Percentiles rank a stretch among this genome's conserved stretches.
Conservation (phyloP, 2,329 filamentous ascomycete species). For the Nannizziopsis barbatae region DNA sequence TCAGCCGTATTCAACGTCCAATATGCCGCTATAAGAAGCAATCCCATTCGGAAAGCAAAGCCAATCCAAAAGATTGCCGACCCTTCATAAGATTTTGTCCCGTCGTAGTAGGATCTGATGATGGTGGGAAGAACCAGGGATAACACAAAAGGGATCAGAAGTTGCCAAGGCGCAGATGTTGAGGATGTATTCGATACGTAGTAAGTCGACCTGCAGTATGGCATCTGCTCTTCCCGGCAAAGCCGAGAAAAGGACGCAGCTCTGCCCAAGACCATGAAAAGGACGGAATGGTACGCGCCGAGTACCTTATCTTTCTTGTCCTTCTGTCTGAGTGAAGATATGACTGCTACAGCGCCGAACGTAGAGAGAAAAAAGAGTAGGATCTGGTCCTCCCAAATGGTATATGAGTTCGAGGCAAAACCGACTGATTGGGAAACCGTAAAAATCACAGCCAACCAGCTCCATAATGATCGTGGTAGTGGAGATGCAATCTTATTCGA, state of each 20-base stretch:
- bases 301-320: constrained; percentile 57
- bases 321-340: constrained; percentile 64
- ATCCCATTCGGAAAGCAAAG: constrained; percentile 61
- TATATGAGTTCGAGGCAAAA: constrained; percentile 96
- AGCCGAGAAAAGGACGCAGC: constrained; percentile 78
- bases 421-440: constrained; percentile 81
- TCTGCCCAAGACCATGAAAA: constrained; percentile 70
- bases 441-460: constrained; percentile 72
- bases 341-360: constrained; percentile 64
- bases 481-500: constrained; percentile 37
- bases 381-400: constrained; percentile 96
- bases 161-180: constrained; percentile 83
- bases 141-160: constrained; percentile 65
- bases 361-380: constrained; percentile 82
- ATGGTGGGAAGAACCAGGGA: constrained; percentile 61
- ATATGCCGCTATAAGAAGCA: constrained; percentile 66
- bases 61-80: constrained; percentile 77
- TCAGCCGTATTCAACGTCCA: constrained; percentile 87
- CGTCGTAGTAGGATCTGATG: constrained; percentile 69
- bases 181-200: constrained; percentile 87
- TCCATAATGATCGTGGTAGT: constrained; percentile 68
- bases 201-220: constrained; percentile 88
- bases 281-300: constrained; percentile 70
- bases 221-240: constrained; percentile 97
- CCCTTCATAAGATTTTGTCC: constrained; percentile 79